Conservation (phyloP, 176 grass and related monocot species). For the Musa beccarii region DNA sequence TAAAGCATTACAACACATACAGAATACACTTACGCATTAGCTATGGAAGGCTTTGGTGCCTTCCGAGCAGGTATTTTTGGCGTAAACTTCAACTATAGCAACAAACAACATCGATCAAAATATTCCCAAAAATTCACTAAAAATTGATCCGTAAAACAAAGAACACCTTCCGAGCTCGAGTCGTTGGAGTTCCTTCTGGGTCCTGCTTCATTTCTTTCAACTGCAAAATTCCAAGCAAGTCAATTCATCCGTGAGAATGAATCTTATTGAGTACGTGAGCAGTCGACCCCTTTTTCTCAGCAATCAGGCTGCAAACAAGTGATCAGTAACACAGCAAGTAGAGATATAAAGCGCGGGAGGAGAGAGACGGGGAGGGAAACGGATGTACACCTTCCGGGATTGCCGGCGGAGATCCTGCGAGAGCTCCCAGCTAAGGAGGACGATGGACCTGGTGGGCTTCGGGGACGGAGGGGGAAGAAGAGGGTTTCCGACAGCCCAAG, state of each 20-base stretch:
- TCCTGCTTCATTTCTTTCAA: neutral
- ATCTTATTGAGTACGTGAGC: neutral
- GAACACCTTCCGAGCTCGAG: neutral
- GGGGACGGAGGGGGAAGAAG: too few relatives aligned
- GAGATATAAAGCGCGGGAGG: neutral
- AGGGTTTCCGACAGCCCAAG: too few relatives aligned
- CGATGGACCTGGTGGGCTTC: neutral
- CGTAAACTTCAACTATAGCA: slow-evolving; percentile 24
- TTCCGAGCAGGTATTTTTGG: slow-evolving; percentile 25
- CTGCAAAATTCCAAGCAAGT: slow-evolving; percentile 1
- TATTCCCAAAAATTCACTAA: neutral
- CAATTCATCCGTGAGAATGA: neutral
- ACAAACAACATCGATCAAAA: neutral
- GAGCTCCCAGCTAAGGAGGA: neutral
- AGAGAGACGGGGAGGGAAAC: neutral
- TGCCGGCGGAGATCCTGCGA: neutral
- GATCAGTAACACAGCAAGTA: neutral
- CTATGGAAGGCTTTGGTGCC: neutral
- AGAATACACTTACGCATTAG: slow-evolving; percentile 19
- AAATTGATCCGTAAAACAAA: neutral
- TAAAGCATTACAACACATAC: neutral
- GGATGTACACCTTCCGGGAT: neutral
- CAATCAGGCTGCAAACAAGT: neutral
- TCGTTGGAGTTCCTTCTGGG: neutral
- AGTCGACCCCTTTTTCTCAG: neutral